Conservation (phyloP, 257 asterid genomes). For the Nyctanthes arbortristis region DNA sequence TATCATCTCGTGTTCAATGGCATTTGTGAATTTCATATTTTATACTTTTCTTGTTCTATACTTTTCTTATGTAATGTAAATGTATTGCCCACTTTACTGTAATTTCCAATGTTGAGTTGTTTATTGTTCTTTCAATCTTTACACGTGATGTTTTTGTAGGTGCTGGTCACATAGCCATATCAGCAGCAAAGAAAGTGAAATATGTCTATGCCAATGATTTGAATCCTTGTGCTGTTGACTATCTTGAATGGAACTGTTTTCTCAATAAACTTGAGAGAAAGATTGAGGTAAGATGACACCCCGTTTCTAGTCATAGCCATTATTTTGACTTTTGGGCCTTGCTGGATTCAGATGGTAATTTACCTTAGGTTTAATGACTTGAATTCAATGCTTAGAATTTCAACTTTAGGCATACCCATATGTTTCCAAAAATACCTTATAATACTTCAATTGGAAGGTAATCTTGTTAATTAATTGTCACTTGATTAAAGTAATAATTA, state of each 20-base stretch:
- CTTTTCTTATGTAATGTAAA: neutral
- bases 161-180: constrained; percentile 85
- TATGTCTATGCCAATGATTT: constrained; percentile 88
- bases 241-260: constrained; percentile 75
- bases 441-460: too few species aligned
- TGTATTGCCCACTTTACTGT: constrained; percentile 1
- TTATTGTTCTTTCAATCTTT: constrained; percentile 15
- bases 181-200: constrained; percentile 89
- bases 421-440: too few species aligned
- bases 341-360: too few species aligned
- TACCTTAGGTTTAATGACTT: too few species aligned
- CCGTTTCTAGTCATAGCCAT: neutral
- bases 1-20: constrained; percentile 5
- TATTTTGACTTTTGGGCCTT: too few species aligned
- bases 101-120: constrained; percentile 9
- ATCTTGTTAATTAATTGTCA: too few species aligned
- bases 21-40: neutral
- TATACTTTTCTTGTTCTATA: neutral
- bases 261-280: constrained; percentile 77
- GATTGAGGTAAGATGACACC: constrained; percentile 60
- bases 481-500: too few species aligned
- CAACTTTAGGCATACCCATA: too few species aligned
- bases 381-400: too few species aligned
- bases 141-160: constrained; percentile 97
- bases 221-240: constrained; percentile 86